A percentile compares a stretch with the other conserved stretches of the same genome.
Evolutionary conservation across 306 rosid genomes (phyloP).

Genomic region (Cucumis cinereus): DNA sequence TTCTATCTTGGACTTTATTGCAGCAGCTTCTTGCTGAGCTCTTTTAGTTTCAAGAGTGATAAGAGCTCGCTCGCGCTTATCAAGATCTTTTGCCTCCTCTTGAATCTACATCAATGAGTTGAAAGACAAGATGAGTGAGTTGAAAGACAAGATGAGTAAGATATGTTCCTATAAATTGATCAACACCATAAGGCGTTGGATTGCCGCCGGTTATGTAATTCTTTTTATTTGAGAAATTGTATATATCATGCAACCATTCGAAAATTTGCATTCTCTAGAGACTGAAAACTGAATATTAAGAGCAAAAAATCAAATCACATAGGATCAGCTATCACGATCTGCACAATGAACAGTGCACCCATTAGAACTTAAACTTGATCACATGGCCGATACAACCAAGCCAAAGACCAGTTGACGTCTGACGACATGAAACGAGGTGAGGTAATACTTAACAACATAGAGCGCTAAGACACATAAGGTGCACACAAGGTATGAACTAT

Average conservation of each 20-base stretch:
- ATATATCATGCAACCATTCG: neutral
- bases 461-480: neutral
- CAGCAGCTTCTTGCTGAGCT: slow-evolving; percentile 41
- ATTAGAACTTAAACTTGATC: neutral
- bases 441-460: neutral
- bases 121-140: slow-evolving; percentile 4
- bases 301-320: neutral
- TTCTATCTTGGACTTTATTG: slow-evolving; percentile 57
- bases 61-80: slow-evolving; percentile 49
- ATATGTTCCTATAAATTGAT: slow-evolving; percentile 2
- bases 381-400: neutral
- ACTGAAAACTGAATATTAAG: neutral
- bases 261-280: neutral
- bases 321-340: neutral
- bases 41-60: slow-evolving; percentile 48
- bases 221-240: neutral
- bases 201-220: neutral
- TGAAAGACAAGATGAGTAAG: slow-evolving; percentile 1
- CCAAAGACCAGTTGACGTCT: neutral
- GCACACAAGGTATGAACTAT: neutral
- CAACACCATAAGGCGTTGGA: neutral
- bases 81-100: slow-evolving; percentile 76
- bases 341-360: neutral
- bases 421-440: neutral
- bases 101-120: slow-evolving; percentile 43